Evolutionary conservation across 2,329 filamentous ascomycete genomes (phyloP).

Genomic region (Chalaropsis thielavioides): DNA sequence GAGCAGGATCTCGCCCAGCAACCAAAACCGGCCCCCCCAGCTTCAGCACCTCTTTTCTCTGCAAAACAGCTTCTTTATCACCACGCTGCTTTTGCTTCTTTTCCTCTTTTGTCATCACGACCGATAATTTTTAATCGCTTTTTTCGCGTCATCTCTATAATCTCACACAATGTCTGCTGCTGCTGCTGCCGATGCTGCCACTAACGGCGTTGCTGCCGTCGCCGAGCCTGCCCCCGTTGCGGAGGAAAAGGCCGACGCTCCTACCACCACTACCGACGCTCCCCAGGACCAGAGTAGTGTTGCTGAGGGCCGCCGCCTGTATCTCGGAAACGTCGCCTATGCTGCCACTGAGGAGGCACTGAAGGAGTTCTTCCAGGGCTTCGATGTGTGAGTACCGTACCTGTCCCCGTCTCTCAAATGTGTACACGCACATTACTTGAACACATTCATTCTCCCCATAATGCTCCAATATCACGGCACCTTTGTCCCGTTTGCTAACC

Average conservation of each 20-base stretch:
- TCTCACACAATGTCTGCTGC: slow-evolving; percentile 68
- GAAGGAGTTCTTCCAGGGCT: slow-evolving; percentile 99
- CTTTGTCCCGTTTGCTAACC: background rate
- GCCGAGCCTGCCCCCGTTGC: slow-evolving; percentile 21
- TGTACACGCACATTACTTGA: background rate
- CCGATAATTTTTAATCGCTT: slow-evolving; percentile 33
- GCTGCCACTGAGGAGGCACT: slow-evolving; percentile 99
- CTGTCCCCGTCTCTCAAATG: too few species aligned
- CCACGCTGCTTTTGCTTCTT: background rate
- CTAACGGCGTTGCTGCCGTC: slow-evolving; percentile 12
- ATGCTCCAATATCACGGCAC: background rate
- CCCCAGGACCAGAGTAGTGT: slow-evolving; percentile 71
- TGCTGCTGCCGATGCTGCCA: slow-evolving; percentile 23
- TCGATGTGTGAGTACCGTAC: slow-evolving; percentile 73
- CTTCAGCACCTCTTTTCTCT: slow-evolving; percentile 3
- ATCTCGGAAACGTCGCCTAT: slow-evolving; percentile 99
- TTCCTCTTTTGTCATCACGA: slow-evolving; percentile 4
- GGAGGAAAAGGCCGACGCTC: slow-evolving; percentile 52
- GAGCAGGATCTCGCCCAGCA: slow-evolving; percentile 17
- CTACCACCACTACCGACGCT: slow-evolving; percentile 61
- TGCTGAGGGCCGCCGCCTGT: slow-evolving; percentile 96
- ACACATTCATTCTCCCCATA: background rate
- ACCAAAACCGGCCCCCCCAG: slow-evolving; percentile 3
- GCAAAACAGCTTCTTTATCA: background rate
- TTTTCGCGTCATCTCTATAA: slow-evolving; percentile 51